Percentiles rank a stretch among this genome's conserved stretches.
Evolutionary conservation across 129 eudicot genomes (phyloP).

Genomic region (Erigeron canadensis): DNA sequence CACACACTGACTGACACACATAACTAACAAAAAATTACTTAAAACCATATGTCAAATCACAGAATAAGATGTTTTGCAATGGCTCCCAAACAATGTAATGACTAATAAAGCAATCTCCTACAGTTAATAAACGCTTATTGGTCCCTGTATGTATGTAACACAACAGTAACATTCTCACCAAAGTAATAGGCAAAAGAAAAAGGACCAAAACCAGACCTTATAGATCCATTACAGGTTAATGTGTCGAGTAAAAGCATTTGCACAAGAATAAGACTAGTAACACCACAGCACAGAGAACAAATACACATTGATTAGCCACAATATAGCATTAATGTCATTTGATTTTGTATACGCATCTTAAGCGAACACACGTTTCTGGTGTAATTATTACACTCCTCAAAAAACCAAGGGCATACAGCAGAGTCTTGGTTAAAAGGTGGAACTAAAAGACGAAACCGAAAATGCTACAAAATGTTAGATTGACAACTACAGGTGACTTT

Average conservation of each 20-base stretch:
- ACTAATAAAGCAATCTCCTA: too few species aligned
- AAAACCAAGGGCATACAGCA: background rate
- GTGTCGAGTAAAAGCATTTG: background rate
- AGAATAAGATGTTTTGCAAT: too few species aligned
- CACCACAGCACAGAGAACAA: conserved; percentile 2
- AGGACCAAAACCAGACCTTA: too few species aligned
- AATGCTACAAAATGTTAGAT: background rate
- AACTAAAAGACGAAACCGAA: background rate
- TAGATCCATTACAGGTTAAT: background rate
- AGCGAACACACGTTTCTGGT: conserved; percentile 1
- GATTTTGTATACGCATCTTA: background rate
- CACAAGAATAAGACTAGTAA: background rate
- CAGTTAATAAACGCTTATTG: too few species aligned
- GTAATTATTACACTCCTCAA: conserved; percentile 13
- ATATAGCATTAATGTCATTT: background rate
- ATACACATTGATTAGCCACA: background rate
- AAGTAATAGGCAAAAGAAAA: too few species aligned
- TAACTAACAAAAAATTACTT: too few species aligned
- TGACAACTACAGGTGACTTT: background rate
- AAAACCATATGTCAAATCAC: too few species aligned
- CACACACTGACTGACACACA: too few species aligned
- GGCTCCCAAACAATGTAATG: too few species aligned
- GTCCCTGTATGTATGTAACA: too few species aligned
- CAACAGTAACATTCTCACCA: too few species aligned
- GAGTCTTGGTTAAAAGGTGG: background rate